Percentiles rank a stretch among this genome's conserved stretches.
Conservation (phyloP, 2,329 filamentous ascomycete species). For the Mariannaea sp. region DNA sequence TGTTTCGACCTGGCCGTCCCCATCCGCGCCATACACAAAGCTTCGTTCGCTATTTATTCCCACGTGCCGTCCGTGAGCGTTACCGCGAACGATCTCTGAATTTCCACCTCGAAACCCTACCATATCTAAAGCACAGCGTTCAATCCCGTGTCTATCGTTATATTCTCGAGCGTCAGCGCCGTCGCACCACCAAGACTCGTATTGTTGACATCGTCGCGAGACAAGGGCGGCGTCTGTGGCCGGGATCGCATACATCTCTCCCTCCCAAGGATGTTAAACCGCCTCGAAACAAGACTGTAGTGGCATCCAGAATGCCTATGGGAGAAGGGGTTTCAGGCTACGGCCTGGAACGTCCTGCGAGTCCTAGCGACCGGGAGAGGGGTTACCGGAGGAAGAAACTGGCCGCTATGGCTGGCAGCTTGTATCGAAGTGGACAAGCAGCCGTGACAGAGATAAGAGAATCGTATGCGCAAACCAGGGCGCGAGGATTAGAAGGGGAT, state of each 20-base stretch:
- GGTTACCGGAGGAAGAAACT: conserved; percentile 80
- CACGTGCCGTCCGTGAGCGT: conserved; percentile 62
- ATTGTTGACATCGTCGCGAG: conserved; percentile 50
- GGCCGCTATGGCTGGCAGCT: conserved; percentile 63
- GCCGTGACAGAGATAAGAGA: conserved; percentile 64
- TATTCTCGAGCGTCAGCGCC: conserved; percentile 67
- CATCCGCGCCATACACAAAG: conserved; percentile 51
- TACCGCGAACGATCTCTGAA: conserved; percentile 69
- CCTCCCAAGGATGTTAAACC: conserved; percentile 41
- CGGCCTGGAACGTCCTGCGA: conserved; percentile 37
- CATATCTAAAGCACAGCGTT: conserved; percentile 69
- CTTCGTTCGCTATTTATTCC: conserved; percentile 70
- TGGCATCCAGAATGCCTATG: conserved; percentile 39
- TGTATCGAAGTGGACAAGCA: conserved; percentile 61
- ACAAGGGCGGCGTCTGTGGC: conserved; percentile 52
- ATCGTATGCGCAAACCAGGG: conserved; percentile 60
- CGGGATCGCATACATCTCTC: conserved; percentile 43
- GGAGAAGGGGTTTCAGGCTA: conserved; percentile 36
- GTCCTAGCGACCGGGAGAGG: conserved; percentile 53
- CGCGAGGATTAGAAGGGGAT: conserved; percentile 39
- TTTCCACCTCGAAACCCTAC: conserved; percentile 77
- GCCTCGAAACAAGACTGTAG: conserved; percentile 38
- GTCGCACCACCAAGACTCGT: conserved; percentile 53
- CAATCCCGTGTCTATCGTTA: conserved; percentile 80
- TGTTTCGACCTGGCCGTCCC: conserved; percentile 44